Evolutionary conservation across 331 rosid species (phyloP).

Genomic region (Pyracantha coccinea): DNA sequence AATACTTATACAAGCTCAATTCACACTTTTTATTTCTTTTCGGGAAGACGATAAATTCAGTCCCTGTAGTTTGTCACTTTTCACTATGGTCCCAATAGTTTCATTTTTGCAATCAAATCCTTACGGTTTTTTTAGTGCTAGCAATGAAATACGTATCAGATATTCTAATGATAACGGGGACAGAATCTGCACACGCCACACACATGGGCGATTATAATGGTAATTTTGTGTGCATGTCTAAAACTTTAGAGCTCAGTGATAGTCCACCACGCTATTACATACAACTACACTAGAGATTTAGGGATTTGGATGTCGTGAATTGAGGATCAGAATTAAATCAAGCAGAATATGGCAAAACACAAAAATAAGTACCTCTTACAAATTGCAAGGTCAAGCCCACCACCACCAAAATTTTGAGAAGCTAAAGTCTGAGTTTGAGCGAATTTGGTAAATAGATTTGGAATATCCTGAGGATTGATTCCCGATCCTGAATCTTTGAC

Average conservation of each 20-base stretch:
- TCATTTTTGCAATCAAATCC: not conserved
- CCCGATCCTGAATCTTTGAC: conserved; percentile 89
- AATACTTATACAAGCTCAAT: not conserved
- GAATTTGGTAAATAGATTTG: conserved; percentile 74
- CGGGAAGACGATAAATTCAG: not conserved
- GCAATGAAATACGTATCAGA: not conserved
- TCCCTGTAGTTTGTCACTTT: not conserved
- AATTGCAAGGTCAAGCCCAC: conserved; percentile 91
- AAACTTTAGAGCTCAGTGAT: not conserved
- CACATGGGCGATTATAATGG: not conserved
- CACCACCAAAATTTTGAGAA: conserved; percentile 56
- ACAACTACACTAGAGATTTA: no score
- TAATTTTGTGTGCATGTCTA: not conserved
- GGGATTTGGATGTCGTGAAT: not conserved
- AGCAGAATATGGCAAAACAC: not conserved
- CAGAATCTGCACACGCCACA: not conserved
- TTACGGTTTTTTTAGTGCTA: not conserved
- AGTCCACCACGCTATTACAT: not conserved
- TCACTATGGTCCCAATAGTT: not conserved
- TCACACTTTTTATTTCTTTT: not conserved
- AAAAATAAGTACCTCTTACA: conserved; percentile 61
- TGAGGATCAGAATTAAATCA: not conserved
- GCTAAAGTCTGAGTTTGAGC: conserved; percentile 67
- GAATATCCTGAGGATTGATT: conserved; percentile 77
- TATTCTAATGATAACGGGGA: not conserved